Base-by-base conservation (phyloP, 805 yeast species). In the Ogataea siamensis region DNA sequence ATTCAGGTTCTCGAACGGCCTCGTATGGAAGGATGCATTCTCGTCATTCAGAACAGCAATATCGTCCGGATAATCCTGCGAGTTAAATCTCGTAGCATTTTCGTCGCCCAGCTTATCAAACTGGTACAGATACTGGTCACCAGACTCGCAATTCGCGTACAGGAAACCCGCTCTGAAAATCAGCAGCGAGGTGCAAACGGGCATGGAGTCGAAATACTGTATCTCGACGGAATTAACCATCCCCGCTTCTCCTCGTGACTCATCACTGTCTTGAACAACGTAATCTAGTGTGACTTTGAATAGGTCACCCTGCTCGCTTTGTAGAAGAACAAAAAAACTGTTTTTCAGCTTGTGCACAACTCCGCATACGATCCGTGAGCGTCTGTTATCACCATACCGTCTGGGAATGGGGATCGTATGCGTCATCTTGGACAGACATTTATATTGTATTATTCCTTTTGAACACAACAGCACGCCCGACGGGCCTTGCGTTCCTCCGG, bases 131-230 rank as follows among this genome's bases (percentile, higher is more conserved):
- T 66, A 58, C 50, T 81, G 85, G 51, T 82, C 79, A 19, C 82
- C 78, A 40, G 66, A 58, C 40, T 81, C 81, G 7, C 78, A 64
- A 44, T 80, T 79, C 1, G 82, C 83, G 56, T 77, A 85, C 24
- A 91, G 51, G 47, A 78, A 83, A 0, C 98, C 99, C 5, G 84
- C 73, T 46, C 74, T 81, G 45, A 88, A 70, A 28, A 91, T 76
- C 26, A 71, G 65, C 9, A 91, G 50, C 5, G 71, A 55, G 14
- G 68, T 66, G 17, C 84, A 72, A 1, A 71, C 57, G 2, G 88
- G 84, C 23, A 86, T 69, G 0, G 95, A 72, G 54, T 86, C 96
- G 59, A 91, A 89, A 52, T 83, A 88, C 11, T 75, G 67, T 10
- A 83, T 67, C n/a, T 66, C 55, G 7, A 83, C 53, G 2, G 60